Percentiles rank a stretch among this genome's conserved stretches.
phyloP scores from a whole-genome alignment of 352 stramenopile species.

The Peronospora destructor region DNA sequence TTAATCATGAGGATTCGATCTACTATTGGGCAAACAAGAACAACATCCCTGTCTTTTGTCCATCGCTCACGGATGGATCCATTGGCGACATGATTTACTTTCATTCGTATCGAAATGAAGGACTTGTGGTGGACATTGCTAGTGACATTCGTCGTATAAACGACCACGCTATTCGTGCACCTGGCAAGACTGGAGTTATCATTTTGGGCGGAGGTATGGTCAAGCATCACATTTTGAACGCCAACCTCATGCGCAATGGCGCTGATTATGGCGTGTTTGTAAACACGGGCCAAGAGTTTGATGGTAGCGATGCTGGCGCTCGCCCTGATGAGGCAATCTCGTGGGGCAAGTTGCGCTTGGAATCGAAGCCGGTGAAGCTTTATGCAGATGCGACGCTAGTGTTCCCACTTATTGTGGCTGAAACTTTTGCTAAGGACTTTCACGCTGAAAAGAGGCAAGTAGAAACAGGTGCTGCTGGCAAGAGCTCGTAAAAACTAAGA shows the following conservation, averaged over 20 bases:
- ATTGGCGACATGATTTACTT: slow-evolving; percentile 99
- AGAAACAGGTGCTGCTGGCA: slow-evolving; percentile 8
- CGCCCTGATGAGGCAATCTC: slow-evolving; percentile 98
- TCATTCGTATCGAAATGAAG: slow-evolving; percentile 97
- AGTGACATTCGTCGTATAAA: slow-evolving; percentile 98
- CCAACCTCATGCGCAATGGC: slow-evolving; percentile 99
- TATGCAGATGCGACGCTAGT: slow-evolving; percentile 97
- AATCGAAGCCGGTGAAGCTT: slow-evolving; percentile 93
- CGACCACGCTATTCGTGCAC: slow-evolving; percentile 92
- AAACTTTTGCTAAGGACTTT: slow-evolving; percentile 98
- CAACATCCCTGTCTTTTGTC: slow-evolving; percentile 99
- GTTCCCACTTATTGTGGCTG: slow-evolving; percentile 97
- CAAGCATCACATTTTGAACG: slow-evolving; percentile 99
- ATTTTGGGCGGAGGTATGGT: slow-evolving; percentile 97
- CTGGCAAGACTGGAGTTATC: slow-evolving; percentile 93
- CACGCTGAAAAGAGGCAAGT: slow-evolving; percentile 39
- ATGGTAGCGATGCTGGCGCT: slow-evolving; percentile 97
- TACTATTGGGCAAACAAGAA: slow-evolving; percentile 99
- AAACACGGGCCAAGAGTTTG: slow-evolving; percentile 98
- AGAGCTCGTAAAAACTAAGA: slow-evolving; percentile 21
- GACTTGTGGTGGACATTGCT: slow-evolving; percentile 96
- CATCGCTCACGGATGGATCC: slow-evolving; percentile 97
- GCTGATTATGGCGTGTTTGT: slow-evolving; percentile 98
- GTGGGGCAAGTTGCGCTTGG: slow-evolving; percentile 97
- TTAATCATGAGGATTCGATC: slow-evolving; percentile 96